phyloP scores from a whole-genome alignment of 495 filamentous ascomycete genomes.

The Annulohypoxylon nitens region DNA sequence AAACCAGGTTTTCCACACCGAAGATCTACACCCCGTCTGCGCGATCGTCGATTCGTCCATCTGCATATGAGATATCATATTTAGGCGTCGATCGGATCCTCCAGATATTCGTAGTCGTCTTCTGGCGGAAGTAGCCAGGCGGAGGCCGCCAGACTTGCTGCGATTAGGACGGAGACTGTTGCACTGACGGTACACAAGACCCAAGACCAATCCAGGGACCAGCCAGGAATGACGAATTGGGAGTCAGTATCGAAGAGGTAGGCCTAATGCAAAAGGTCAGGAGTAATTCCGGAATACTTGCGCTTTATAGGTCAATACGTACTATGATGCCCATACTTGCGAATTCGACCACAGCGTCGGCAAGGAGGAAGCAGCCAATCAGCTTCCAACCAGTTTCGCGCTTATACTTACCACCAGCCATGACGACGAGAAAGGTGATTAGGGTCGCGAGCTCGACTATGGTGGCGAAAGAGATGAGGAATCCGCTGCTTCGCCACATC shows the following conservation, averaged over 20 bases:
- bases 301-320: conserved; percentile 54
- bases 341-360: conserved; percentile 73
- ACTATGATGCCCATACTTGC: conserved; percentile 84
- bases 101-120: conserved; percentile 81
- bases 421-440: conserved; percentile 78
- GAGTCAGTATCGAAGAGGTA: conserved; percentile 88
- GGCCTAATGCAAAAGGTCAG: conserved; percentile 61
- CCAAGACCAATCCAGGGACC: conserved; percentile 83
- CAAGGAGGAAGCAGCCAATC: conserved; percentile 70
- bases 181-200: conserved; percentile 82
- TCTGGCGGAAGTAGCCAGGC: conserved; percentile 79
- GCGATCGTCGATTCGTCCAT: neutral
- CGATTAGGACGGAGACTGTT: conserved; percentile 71
- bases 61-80: neutral
- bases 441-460: conserved; percentile 81
- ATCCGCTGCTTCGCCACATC: conserved; percentile 90
- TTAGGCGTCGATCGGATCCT: conserved; percentile 53
- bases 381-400: conserved; percentile 84
- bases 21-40: neutral
- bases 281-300: neutral
- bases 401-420: conserved; percentile 81
- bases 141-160: conserved; percentile 71
- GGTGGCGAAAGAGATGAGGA: conserved; percentile 84
- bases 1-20: neutral
- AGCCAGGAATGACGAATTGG: conserved; percentile 83